phyloP scores from a whole-genome alignment of 1,284 basidiomycete genomes.

The Exobasidium cylindrosporum region DNA sequence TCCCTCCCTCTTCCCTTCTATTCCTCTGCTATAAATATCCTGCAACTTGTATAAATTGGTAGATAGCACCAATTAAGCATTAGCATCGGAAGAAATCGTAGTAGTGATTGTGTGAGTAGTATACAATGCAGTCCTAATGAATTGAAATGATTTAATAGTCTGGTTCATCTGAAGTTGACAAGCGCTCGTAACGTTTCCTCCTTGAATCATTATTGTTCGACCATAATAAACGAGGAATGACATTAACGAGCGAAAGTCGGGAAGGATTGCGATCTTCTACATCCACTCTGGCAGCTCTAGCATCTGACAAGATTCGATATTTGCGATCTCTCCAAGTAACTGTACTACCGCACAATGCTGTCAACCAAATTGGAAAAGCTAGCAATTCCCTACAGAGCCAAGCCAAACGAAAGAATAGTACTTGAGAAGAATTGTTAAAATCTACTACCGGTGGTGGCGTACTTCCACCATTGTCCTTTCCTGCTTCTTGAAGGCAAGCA shows the following conservation, averaged over 20 bases:
- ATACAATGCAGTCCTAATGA: too few relatives aligned
- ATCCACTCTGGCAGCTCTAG: slow-evolving; percentile 4
- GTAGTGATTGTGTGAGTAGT: not conserved
- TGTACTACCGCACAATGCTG: slow-evolving; percentile 42
- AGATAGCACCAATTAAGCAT: too few relatives aligned
- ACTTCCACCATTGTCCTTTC: not conserved
- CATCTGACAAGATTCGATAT: slow-evolving; percentile 9
- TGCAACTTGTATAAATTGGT: too few relatives aligned
- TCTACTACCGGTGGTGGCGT: slow-evolving; percentile 4
- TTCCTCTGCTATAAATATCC: too few relatives aligned
- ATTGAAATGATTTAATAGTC: not conserved
- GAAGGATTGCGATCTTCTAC: not conserved
- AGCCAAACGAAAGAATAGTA: slow-evolving; percentile 20
- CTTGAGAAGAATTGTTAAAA: not conserved
- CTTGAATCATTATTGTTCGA: not conserved
- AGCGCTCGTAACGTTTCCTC: not conserved
- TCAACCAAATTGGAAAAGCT: slow-evolving; percentile 51
- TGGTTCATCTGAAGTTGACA: not conserved
- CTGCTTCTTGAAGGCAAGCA: slow-evolving; percentile 21
- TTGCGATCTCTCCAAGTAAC: slow-evolving; percentile 6
- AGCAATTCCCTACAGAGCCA: slow-evolving; percentile 47
- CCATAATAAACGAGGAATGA: not conserved
- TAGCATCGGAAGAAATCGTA: too few relatives aligned
- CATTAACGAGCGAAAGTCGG: not conserved
- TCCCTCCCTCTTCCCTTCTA: too few relatives aligned